Base-by-base conservation (phyloP, 345 rosid genomes). In the Clausena lansium region DNA sequence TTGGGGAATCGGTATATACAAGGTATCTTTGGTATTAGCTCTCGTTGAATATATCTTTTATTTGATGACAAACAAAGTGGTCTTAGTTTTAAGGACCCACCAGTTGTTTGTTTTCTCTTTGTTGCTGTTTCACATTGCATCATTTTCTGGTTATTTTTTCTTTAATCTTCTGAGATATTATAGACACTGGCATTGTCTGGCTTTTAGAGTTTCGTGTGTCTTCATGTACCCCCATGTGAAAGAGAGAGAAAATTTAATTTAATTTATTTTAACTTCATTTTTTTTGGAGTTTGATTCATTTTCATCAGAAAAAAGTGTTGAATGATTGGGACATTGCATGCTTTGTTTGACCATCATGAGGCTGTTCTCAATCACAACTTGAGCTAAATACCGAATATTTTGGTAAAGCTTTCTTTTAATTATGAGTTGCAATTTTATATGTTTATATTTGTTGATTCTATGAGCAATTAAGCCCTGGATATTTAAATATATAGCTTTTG, bases 141-240 rank as follows among this genome's bases (percentile, higher is more conserved):
- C 38, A 36, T 35, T 38, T 47, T 67, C 36, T 76, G 79, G 73
- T 67, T 55, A 17, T 76, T 33, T 65, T 35, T 67, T 67, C 57
- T 52, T 45, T 15, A 63, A 20, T n/a, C 54, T 74, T 65, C 15
- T 75, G 71, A n/a, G 61, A 64, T 28, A 65, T 64, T 3, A 65
- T 47, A 4, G n/a, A 11, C 41, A 75, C 22, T 10, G 10, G 30
- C 54, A 27, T 38, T 55, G 65, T 57, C 55, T 55, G 27, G 24
- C 78, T 67, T 76, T 54, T 55, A 54, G 73, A 76, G 66, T 54
- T 67, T 25, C 73, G 27, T 38, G 55, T 38, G 41, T 76, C 73
- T 67, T 35, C 39, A 36, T 67, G 79, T 57, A 36, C 57, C 57
- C 41, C 66, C 79, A 54, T 67, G 79, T 66, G 79, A 76, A 60